Evolutionary conservation across 352 stramenopile species (phyloP).

Genomic region (Blastocystis sp.): DNA sequence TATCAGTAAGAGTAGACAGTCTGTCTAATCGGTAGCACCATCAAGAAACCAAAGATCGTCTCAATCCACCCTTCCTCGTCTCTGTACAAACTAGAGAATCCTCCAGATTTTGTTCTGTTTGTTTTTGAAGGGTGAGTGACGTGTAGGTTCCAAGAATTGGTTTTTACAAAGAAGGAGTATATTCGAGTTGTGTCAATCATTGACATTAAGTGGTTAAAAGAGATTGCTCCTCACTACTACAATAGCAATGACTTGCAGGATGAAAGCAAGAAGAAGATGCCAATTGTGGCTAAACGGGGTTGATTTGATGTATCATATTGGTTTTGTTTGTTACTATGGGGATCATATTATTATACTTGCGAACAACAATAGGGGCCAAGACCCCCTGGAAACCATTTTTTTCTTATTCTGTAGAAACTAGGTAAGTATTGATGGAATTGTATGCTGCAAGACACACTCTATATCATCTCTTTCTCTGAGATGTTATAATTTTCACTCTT

Average conservation of each 20-base stretch:
- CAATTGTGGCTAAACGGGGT: conserved; percentile 69
- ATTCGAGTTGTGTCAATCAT: conserved; percentile 93
- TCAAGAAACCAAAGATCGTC: conserved; percentile 93
- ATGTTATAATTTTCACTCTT: conserved; percentile 59
- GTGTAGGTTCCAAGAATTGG: conserved; percentile 87
- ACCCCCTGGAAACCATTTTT: neutral
- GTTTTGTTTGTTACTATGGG: neutral
- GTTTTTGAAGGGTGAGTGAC: neutral
- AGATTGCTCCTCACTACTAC: conserved; percentile 99
- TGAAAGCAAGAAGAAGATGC: conserved; percentile 88
- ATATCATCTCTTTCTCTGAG: neutral
- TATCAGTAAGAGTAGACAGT: conserved; percentile 75
- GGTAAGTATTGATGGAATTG: neutral
- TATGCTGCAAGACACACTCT: conserved; percentile 50
- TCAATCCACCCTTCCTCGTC: conserved; percentile 96
- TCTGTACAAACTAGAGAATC: conserved; percentile 68
- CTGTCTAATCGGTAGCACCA: conserved; percentile 69
- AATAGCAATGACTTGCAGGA: conserved; percentile 91
- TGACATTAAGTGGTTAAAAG: conserved; percentile 90
- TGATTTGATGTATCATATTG: conserved; percentile 3
- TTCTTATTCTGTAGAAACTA: neutral
- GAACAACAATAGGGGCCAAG: neutral
- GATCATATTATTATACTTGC: neutral
- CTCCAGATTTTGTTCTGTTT: conserved; percentile 33
- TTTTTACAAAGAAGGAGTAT: conserved; percentile 98